Percentiles rank a stretch among this genome's conserved stretches.
Conservation (phyloP, 306 rosid genomes). For the Myrica gale region DNA sequence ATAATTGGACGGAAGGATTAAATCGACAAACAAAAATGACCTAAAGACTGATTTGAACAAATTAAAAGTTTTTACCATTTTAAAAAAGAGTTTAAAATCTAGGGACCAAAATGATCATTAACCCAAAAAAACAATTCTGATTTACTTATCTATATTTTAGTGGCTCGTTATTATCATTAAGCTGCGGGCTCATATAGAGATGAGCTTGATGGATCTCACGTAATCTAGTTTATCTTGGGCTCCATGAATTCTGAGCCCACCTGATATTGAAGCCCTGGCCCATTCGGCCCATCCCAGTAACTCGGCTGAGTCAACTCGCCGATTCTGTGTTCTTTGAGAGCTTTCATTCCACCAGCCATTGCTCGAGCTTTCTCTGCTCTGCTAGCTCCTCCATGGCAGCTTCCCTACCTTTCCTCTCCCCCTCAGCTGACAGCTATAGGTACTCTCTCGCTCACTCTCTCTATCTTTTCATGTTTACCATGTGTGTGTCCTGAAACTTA, state of each 20-base stretch:
- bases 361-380: conserved; percentile 8
- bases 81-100: too few species aligned
- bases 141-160: not conserved
- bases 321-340: not conserved
- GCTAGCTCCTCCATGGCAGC: conserved; percentile 35
- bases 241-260: too few species aligned
- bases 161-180: not conserved
- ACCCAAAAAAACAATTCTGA: too few species aligned
- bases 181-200: not conserved
- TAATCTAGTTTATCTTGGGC: too few species aligned
- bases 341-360: not conserved
- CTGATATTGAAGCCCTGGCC: too few species aligned
- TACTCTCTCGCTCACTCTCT: conserved; percentile 18
- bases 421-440: conserved; percentile 33
- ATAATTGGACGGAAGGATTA: too few species aligned
- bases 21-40: too few species aligned
- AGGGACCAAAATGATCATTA: too few species aligned
- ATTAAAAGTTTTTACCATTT: too few species aligned
- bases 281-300: too few species aligned
- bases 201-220: too few species aligned
- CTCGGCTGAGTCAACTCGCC: not conserved
- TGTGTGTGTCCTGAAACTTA: not conserved
- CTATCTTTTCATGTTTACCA: not conserved
- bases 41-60: too few species aligned
- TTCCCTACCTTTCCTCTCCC: conserved; percentile 37